Evolutionary conservation across 495 filamentous ascomycete species (phyloP).

Genomic region (Aspergillus leporis): DNA sequence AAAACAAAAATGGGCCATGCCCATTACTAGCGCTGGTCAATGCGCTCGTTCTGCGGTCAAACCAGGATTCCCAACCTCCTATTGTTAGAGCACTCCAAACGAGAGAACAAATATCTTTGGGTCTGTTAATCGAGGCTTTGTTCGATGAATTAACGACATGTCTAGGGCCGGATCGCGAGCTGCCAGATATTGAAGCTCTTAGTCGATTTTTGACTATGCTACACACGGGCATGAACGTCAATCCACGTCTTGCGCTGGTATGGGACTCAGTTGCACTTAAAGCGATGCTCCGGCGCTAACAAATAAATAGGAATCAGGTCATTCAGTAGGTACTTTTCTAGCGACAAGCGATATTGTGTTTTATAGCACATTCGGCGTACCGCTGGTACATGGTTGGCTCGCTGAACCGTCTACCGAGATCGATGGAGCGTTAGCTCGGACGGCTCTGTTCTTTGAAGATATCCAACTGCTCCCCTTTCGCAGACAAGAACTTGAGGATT

Average conservation of each 20-base stretch:
- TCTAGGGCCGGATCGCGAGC: slow-evolving; percentile 49
- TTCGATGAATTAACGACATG: slow-evolving; percentile 86
- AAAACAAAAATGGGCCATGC: slow-evolving; percentile 93
- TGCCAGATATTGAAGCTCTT: slow-evolving; percentile 86
- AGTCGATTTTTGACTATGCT: slow-evolving; percentile 84
- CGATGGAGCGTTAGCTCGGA: slow-evolving; percentile 66
- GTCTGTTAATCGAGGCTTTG: slow-evolving; percentile 78
- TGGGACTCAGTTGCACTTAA: slow-evolving; percentile 36
- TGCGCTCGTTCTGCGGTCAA: slow-evolving; percentile 79
- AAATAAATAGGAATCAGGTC: slow-evolving; percentile 34
- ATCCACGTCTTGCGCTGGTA: slow-evolving; percentile 74
- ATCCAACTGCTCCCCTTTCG: slow-evolving; percentile 83
- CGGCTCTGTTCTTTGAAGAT: slow-evolving; percentile 83
- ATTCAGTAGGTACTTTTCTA: slow-evolving; percentile 72
- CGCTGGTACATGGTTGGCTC: slow-evolving; percentile 93
- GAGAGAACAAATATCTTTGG: slow-evolving; percentile 85
- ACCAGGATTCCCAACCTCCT: slow-evolving; percentile 60
- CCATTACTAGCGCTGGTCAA: slow-evolving; percentile 93
- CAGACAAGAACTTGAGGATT: slow-evolving; percentile 84
- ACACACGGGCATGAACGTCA: slow-evolving; percentile 98
- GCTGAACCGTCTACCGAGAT: slow-evolving; percentile 62
- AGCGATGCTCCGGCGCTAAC: slow-evolving; percentile 25
- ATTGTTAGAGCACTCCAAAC: slow-evolving; percentile 73
- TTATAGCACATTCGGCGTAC: slow-evolving; percentile 83
- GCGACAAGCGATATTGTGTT: slow-evolving; percentile 79